phyloP scores from a whole-genome alignment of 2,329 filamentous ascomycete genomes.

The Sporothrix humicola region DNA sequence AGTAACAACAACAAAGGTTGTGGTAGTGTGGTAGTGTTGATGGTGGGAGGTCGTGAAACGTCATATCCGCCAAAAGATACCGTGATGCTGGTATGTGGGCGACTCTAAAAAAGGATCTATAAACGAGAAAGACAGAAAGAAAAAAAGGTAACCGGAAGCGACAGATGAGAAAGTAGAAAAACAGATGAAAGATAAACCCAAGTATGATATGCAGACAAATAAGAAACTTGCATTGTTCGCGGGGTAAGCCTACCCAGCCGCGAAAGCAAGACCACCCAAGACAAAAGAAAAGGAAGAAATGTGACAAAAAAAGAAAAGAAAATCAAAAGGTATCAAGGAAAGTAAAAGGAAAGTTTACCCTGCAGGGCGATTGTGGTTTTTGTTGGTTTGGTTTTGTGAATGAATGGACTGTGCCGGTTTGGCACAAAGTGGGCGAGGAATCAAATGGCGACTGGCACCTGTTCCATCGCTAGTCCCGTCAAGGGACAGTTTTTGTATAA shows the following conservation, averaged over 20 bases:
- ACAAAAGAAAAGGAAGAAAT: not conserved
- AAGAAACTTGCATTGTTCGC: not conserved
- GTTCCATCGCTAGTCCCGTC: not conserved
- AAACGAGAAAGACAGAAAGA: not conserved
- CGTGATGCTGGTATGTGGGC: constrained; percentile 13
- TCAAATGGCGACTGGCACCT: not conserved
- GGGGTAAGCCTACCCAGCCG: constrained; percentile 16
- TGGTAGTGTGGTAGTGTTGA: not conserved
- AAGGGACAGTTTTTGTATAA: not conserved
- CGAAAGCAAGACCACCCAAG: not conserved
- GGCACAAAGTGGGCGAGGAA: not conserved
- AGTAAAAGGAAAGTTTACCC: not conserved
- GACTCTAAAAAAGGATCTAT: constrained; percentile 23
- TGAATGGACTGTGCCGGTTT: not conserved
- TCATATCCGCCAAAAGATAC: constrained; percentile 27
- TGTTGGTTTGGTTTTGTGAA: not conserved
- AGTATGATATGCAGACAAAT: not conserved
- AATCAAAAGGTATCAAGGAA: constrained; percentile 26
- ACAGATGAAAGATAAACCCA: not conserved
- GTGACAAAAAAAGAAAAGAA: not conserved
- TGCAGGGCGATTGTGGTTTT: not conserved
- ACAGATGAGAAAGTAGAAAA: not conserved
- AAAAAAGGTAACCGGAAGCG: not conserved
- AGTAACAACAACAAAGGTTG: not conserved
- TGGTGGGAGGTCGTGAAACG: constrained; percentile 33